phyloP scores from a whole-genome alignment of 441 rosid genomes.

The Aquilaria agallochum region DNA sequence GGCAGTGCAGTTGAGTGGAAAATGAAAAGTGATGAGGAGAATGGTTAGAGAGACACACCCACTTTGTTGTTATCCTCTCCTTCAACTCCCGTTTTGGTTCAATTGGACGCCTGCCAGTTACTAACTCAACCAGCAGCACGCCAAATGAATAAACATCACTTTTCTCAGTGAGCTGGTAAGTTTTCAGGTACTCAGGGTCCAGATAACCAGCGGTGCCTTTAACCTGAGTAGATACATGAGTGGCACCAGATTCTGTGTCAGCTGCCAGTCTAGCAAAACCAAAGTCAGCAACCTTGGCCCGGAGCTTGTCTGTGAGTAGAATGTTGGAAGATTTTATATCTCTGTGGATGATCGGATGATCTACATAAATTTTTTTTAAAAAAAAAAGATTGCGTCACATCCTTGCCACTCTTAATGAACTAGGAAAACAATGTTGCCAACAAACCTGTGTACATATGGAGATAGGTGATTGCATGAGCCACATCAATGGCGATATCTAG shows the following conservation, averaged over 20 bases:
- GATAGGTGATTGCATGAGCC: constrained; percentile 95
- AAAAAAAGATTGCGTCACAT: background rate
- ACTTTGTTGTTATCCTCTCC: constrained; percentile 75
- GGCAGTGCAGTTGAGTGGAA: background rate
- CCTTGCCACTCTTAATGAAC: constrained; percentile 4
- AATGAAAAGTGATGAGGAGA: background rate
- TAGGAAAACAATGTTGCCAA: constrained; percentile 1
- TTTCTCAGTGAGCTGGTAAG: constrained; percentile 90
- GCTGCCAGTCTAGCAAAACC: constrained; percentile 91
- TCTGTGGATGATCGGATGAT: constrained; percentile 93
- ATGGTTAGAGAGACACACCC: constrained; percentile 46
- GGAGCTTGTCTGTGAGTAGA: constrained; percentile 76
- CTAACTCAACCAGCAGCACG: constrained; percentile 72
- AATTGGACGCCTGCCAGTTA: constrained; percentile 88
- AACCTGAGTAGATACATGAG: constrained; percentile 95
- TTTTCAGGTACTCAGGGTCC: constrained; percentile 87
- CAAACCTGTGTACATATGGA: constrained; percentile 92
- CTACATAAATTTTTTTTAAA: constrained; percentile 33
- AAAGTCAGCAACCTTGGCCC: constrained; percentile 92
- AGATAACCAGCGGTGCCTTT: constrained; percentile 97
- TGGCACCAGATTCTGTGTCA: constrained; percentile 72
- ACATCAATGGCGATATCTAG: constrained; percentile 83
- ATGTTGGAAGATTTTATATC: constrained; percentile 94
- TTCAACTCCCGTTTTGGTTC: constrained; percentile 64
- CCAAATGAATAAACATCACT: constrained; percentile 98